Evolutionary conservation across 805 yeast species (phyloP).

Genomic region (Candida golubevii): DNA sequence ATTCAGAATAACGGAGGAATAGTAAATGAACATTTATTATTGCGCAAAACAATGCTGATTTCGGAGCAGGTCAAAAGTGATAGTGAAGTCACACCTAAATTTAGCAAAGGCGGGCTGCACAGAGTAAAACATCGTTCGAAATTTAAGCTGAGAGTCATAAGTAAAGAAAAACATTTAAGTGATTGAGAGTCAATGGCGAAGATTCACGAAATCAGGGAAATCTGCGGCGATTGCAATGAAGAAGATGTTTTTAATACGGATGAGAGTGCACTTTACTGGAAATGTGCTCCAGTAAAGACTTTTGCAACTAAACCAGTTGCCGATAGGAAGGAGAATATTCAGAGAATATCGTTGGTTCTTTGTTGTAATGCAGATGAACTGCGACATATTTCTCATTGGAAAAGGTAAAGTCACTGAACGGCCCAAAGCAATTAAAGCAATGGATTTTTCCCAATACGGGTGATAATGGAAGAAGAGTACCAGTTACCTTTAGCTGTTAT

Average conservation of each 20-base stretch:
- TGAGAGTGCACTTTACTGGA: slow-evolving; percentile 1
- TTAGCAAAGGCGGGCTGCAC: background rate
- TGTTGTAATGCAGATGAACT: slow-evolving; percentile 2
- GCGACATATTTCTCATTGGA: background rate
- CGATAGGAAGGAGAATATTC: background rate
- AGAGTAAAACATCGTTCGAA: background rate
- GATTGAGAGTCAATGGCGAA: background rate
- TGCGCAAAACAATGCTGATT: background rate
- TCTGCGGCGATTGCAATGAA: background rate
- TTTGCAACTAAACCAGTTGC: background rate
- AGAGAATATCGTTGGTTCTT: background rate
- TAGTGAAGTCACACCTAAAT: background rate
- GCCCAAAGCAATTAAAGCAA: background rate
- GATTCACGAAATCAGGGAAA: background rate
- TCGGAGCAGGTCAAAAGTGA: background rate
- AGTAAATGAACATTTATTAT: background rate
- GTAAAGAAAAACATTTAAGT: background rate
- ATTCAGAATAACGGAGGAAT: background rate
- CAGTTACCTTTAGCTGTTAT: background rate
- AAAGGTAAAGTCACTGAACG: background rate
- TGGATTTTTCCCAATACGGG: background rate
- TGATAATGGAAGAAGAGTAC: background rate
- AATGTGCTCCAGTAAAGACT: background rate
- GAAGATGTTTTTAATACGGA: slow-evolving; percentile 1
- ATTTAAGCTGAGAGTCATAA: background rate